Percentiles rank a stretch among this genome's conserved stretches.
Evolutionary conservation across 345 rosid species (phyloP).

Genomic region (Salix dunnii): DNA sequence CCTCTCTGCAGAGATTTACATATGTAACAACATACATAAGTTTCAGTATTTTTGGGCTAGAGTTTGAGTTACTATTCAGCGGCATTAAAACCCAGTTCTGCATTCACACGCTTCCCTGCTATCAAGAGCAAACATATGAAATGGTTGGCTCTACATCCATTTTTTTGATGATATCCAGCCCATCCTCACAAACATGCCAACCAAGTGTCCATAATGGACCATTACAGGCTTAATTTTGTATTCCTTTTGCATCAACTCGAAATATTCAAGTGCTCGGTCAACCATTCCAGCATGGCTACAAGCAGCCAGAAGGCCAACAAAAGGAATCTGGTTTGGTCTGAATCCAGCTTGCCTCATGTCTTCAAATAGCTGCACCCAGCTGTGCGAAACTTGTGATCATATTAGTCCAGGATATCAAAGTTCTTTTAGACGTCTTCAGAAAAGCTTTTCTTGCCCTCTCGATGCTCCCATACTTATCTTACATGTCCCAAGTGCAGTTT

Average conservation of each 20-base stretch:
- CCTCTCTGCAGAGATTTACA: slow-evolving; percentile 33
- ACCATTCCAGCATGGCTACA: slow-evolving; percentile 50
- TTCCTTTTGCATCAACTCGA: slow-evolving; percentile 46
- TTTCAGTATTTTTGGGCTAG: slow-evolving; percentile 34
- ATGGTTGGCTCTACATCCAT: slow-evolving; percentile 42
- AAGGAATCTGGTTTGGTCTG: slow-evolving; percentile 51
- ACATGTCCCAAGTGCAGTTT: slow-evolving; percentile 53
- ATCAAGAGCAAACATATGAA: slow-evolving; percentile 37
- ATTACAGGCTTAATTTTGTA: slow-evolving; percentile 43
- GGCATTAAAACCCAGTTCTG: slow-evolving; percentile 40
- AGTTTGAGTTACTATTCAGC: slow-evolving; percentile 47
- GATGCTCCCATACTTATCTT: slow-evolving; percentile 51
- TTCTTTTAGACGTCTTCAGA: slow-evolving; percentile 45
- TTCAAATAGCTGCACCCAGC: slow-evolving; percentile 55
- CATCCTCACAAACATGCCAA: slow-evolving; percentile 44
- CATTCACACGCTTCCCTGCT: slow-evolving; percentile 35
- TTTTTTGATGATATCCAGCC: slow-evolving; percentile 38
- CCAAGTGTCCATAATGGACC: slow-evolving; percentile 45
- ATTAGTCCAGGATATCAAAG: slow-evolving; percentile 54
- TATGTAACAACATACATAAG: slow-evolving; percentile 28
- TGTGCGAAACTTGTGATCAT: slow-evolving; percentile 52
- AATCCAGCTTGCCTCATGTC: slow-evolving; percentile 46
- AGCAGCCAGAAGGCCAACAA: slow-evolving; percentile 55
- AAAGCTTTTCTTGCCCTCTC: slow-evolving; percentile 45
- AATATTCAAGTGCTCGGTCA: slow-evolving; percentile 44